Evolutionary conservation across 352 stramenopile genomes (phyloP), one percentile per base, ranked within the genome.

Genomic region (Phytophthora cajani): DNA sequence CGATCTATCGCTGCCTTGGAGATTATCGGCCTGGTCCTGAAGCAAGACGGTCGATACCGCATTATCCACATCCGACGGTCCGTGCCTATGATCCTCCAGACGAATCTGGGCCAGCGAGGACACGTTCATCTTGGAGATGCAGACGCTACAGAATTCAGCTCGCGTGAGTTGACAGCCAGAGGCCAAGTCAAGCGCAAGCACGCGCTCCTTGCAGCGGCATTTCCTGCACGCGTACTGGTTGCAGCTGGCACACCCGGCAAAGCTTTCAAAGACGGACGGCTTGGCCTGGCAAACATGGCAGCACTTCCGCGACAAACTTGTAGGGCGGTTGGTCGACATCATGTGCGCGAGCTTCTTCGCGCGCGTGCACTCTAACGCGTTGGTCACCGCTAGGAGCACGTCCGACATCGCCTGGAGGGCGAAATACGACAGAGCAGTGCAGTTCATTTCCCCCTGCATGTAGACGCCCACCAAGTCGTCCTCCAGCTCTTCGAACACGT

Each of bases 401-500:
- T 67, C 61, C 8, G 61, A 33, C 21, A 67, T 33, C 23, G 61
- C 61, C 16, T 42, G 50, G 0, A 30, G 19, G 21, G 50, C 50
- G 27, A 67, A 60, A 19, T 53, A 60, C 2, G 61, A 47, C 50
- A 58, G 10, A 6, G 61, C 23, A 21, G 12, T 33, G 51, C 19
- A 32, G 23, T 67, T 44, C 23, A 64, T 58, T 2, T 67, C 53
- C 2, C 66, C 66, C 7, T 61, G 52, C 66, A 73, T 73, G 59
- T 69, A 73, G n/a, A 77, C 51, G 44, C 72, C 67, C 44, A 82
- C 33, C 27, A 66, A 40, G 36, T 44, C 19, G 36, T 61, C 47
- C 30, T 69, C 58, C 23, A 74, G 62, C 23, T 75, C 62, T 53
- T 83, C 72, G 6, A 83, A 33, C 19, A 78, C 44, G 25, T 78